Evolutionary conservation across 257 asterid genomes (phyloP), one percentile per base, ranked within the genome.

Genomic region (Henckelia pumila): DNA sequence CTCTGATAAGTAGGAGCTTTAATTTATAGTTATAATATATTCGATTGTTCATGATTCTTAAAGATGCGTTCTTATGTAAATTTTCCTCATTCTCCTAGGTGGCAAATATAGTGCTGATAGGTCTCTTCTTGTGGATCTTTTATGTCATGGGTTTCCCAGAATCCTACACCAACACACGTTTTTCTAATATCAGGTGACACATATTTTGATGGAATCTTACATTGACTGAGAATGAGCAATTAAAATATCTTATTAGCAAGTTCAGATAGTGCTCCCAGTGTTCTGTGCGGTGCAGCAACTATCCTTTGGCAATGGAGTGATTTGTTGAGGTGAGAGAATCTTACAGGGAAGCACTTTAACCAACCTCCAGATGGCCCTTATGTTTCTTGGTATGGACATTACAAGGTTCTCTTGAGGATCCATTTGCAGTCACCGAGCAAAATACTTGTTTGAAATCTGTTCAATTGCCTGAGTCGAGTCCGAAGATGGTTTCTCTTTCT

Each of bases 161-260:
- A 93, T 75, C 99, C 99, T 74, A 97, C 99, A 64, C 99, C 99
- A 9, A 96, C 94, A 10, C 99, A 93, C 79, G 77, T 93, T 71
- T 80, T 93, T 68, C 63, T 93, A 67, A 93, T 93, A 59, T 86
- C 99, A 3, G 95, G 96, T 47, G 99, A 93, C 72, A 64, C 87
- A 66, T 96, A 86, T 75, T 93, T 90, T 83, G 92, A 97, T 67
- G 81, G 85, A 49, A 80, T 84, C 69, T 78, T 93, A 33, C 97
- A 93, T 60, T 85, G 91, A 37, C 77, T 93, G 55, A 86, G 97
- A 79, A 93, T 86, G 97, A 84, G 78, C 80, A 93, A 93, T 69
- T 90, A 90, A 75, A 93, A 93, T 63, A 86, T 93, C 63, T 82
- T 93, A 75, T 88, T 93, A 32, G 95, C 97, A 40, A 82, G 91